Base-by-base conservation (phyloP, 495 filamentous ascomycete genomes). In the Penicillium nucicola region DNA sequence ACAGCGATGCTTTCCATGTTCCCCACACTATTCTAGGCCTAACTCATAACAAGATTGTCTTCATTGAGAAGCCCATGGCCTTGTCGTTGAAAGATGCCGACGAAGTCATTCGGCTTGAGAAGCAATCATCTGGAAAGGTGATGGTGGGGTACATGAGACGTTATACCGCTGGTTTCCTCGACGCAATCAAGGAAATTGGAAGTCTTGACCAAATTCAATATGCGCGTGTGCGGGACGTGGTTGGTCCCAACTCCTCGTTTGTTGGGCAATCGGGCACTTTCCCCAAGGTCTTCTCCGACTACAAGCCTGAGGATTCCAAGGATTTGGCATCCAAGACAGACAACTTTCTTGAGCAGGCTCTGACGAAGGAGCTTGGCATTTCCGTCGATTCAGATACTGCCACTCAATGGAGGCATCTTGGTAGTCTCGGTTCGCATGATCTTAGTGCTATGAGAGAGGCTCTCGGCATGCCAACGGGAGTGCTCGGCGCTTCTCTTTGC, bases 81-180 rank as follows among this genome's bases (percentile, higher is more conserved):
- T 50, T 70, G 22, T 56, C 39, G 11, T 30, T 53, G 6, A 47
- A 44, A 1, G 66, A 62, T 17, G 61, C 62, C 9, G 34, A 71
- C 9, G n/a, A 18, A 3, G 56, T 77, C 23, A 53, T 64, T 11
- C 61, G 58, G 17, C 70, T 67, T 4, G 71, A 75, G 41, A 57
- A 63, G 20, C 34, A 50, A 10, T 52, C 66, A 5, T 50, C 49
- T 1, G 67, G 50, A 8, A 63, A 48, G 19, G 60, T 78, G 9
- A 70, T 79, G 48, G 71, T 79, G 2, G 77, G 75, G 0, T 72
- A 71, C 41, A 77, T 77, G 74, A 53, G 75, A 5, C 61, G 77
- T 11, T 79, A 74, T 52, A 70, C 75, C 6, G 45, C 67, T 6
- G 48, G 52, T 6, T 77, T 74, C 52, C 22, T 67, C 5, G 61